phyloP scores from a whole-genome alignment of 2,329 filamentous ascomycete genomes.

The Aspergillus sojae region DNA sequence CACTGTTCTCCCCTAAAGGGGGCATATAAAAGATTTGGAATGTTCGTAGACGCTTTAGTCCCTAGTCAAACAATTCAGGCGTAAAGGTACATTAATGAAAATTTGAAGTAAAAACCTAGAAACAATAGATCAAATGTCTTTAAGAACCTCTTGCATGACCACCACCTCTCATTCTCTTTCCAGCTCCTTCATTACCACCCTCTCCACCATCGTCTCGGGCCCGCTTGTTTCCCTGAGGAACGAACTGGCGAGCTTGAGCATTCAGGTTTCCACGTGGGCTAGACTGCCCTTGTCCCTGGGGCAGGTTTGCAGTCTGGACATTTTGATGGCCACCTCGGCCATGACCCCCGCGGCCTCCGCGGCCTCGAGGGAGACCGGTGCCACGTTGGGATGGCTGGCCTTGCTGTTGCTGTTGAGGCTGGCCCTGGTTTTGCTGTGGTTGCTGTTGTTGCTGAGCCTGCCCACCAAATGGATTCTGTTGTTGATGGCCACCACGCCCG shows the following conservation, averaged over 20 bases:
- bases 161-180: constrained; percentile 53
- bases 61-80: not conserved
- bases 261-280: constrained; percentile 48
- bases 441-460: constrained; percentile 22
- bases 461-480: constrained; percentile 34
- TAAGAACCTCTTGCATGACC: constrained; percentile 36
- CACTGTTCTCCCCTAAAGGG: not conserved
- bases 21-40: not conserved
- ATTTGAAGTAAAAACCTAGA: constrained; percentile 5
- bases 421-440: constrained; percentile 32
- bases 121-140: constrained; percentile 8
- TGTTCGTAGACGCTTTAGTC: not conserved
- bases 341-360: constrained; percentile 43
- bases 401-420: constrained; percentile 25
- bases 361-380: constrained; percentile 47
- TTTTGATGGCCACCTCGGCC: constrained; percentile 45
- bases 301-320: constrained; percentile 41
- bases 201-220: constrained; percentile 55
- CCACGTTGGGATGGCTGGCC: constrained; percentile 35
- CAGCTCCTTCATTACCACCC: constrained; percentile 39
- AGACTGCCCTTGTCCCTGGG: constrained; percentile 31
- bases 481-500: constrained; percentile 41
- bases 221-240: constrained; percentile 60
- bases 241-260: constrained; percentile 56
- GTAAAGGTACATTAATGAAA: not conserved